Percentiles rank a stretch among this genome's conserved stretches.
Evolutionary conservation across 306 rosid species (phyloP).

Genomic region (cucumber (Cucumis sativus)): Cucumber_9930_V3 NC_026660.2:25173001-25173500

Average conservation of each 20-base stretch:
- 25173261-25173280: not conserved
- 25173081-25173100: not conserved
- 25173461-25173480: not conserved
- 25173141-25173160: not conserved
- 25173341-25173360: not conserved
- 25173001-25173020: too few relatives aligned
- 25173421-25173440: not conserved
- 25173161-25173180: not conserved
- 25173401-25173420: not conserved
- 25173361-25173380: not conserved
- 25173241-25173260: not conserved
- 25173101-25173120: not conserved
- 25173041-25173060: not conserved
- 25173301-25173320: slow-evolving; percentile 1
- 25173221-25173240: not conserved
- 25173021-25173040: too few relatives aligned
- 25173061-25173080: not conserved
- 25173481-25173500: not conserved
- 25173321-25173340: not conserved
- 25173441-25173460: not conserved
- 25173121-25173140: not conserved
- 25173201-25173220: not conserved
- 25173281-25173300: not conserved
- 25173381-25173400: not conserved
- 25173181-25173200: not conserved